These are phyloP conservation scores for Claviceps pusilla DNA, from an alignment of 2,329 filamentous ascomycete species.

Conservation along the genomic window DNA sequence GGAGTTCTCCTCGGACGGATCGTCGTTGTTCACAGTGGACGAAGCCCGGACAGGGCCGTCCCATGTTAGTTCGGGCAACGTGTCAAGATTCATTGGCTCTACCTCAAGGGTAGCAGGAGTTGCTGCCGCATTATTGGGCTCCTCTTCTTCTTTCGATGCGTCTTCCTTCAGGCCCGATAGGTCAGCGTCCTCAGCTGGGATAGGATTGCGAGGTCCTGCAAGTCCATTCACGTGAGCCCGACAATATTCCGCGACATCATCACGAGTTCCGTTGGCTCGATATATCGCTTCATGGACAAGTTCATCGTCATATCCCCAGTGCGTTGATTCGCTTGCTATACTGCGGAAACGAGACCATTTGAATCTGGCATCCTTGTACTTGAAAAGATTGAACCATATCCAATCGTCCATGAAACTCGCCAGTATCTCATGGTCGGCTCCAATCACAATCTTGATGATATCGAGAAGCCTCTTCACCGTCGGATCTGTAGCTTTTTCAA, in stretches of 20 bases:
- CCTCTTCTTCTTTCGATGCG: slow-evolving; percentile 8
- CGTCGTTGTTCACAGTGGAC: slow-evolving; percentile 6
- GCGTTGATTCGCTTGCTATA: slow-evolving; percentile 19
- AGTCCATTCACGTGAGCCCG: slow-evolving; percentile 42
- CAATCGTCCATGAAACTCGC: slow-evolving; percentile 43
- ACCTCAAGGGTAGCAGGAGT: slow-evolving; percentile 12
- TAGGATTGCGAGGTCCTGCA: slow-evolving; percentile 48
- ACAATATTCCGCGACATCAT: slow-evolving; percentile 60
- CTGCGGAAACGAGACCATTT: slow-evolving; percentile 25
- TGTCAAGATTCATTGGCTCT: slow-evolving; percentile 25
- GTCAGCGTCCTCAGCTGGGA: slow-evolving; percentile 45
- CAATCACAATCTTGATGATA: slow-evolving; percentile 64
- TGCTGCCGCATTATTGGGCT: slow-evolving; percentile 11
- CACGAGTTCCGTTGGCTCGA: slow-evolving; percentile 54
- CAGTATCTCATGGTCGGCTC: slow-evolving; percentile 61
- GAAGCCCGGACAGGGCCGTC: slow-evolving; percentile 4
- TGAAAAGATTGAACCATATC: slow-evolving; percentile 25
- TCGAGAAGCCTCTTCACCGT: slow-evolving; percentile 70
- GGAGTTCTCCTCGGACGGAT: slow-evolving; percentile 6
- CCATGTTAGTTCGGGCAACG: slow-evolving; percentile 10
- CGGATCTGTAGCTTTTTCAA: slow-evolving; percentile 64
- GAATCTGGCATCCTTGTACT: slow-evolving; percentile 29
- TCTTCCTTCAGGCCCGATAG: slow-evolving; percentile 19
- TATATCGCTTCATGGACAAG: slow-evolving; percentile 69
- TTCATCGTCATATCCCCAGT: slow-evolving; percentile 30